Evolutionary conservation across 1,139 yeast species (phyloP).

Genomic region (Yamadazyma sp.): DNA sequence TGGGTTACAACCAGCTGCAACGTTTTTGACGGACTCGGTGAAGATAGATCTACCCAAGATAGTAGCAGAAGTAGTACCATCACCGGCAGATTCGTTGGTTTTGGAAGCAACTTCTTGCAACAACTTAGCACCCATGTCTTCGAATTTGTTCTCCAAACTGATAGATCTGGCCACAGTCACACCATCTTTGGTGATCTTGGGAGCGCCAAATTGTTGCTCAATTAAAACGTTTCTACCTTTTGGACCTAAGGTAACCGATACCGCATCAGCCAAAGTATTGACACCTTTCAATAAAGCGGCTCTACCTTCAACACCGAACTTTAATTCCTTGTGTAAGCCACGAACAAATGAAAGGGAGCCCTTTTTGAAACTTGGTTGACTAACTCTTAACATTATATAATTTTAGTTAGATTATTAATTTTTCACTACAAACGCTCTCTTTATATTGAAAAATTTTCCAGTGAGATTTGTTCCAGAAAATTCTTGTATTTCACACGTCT

Average conservation of each 20-base stretch:
- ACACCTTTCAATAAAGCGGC: conserved; percentile 96
- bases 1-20: conserved; percentile 99
- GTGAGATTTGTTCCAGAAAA: conserved; percentile 17
- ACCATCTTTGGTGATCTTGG: conserved; percentile 99
- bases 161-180: conserved; percentile 95
- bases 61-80: conserved; percentile 98
- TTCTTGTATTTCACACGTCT: conserved; percentile 13
- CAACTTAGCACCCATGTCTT: conserved; percentile 94
- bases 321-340: conserved; percentile 85
- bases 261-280: conserved; percentile 95
- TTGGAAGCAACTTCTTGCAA: conserved; percentile 97
- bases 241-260: conserved; percentile 95
- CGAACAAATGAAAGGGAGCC: conserved; percentile 44
- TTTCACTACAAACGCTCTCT: conserved; percentile 1
- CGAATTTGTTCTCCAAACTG: conserved; percentile 86
- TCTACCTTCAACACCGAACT: conserved; percentile 98
- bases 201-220: conserved; percentile 96
- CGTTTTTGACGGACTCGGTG: conserved; percentile 96
- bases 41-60: conserved; percentile 96
- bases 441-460: conserved; percentile 16
- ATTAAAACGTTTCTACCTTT: conserved; percentile 97
- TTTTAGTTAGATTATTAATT: background rate
- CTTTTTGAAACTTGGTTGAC: conserved; percentile 47
- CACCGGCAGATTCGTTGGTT: conserved; percentile 98
- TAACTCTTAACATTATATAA: conserved; percentile 53